Base-by-base conservation (phyloP, 164 flowering plant genomes). In the Warburgia ugandensis region DNA sequence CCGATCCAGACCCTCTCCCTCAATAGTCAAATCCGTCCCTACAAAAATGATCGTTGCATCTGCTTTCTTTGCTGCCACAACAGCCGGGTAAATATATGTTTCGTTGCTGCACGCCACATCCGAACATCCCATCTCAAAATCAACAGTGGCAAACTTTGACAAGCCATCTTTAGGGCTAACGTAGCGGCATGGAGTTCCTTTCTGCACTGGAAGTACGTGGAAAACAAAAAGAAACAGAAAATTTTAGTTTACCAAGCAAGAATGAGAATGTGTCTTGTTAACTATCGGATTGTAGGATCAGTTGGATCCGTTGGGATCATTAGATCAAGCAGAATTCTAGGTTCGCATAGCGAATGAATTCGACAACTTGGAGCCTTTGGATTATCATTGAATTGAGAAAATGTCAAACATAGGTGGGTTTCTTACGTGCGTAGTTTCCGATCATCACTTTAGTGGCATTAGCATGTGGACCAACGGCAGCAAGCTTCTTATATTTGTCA, bases 21-120 rank as follows among this genome's bases (percentile, higher is more conserved):
- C 96, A 17, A 80, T 57, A 0, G 78, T 65, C 25, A 75, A 79
- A 57, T 79, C 84, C 2, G 82, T 59, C 1, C 96, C 94, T 73
- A 76, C 73, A 12, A 80, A 73, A 7, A 87, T 17, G 0, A 82
- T 69, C 0, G 90, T 76, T 0, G 84, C 90, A 64, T 87, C 96
- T 0, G 86, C 79, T 6, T 65, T 64, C 5, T 70, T 53, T 1
- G 96, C 80, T 1, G 80, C 86, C 0, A 55, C 56, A 53, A 75
- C 76, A 0, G 96, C 92, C 0, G 61, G 65, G 5, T 64, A 73
- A 29, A 86, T 68, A 14, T 12, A 56, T 13, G 40, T 60, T 52
- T 61, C 67, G 1, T 41, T 47, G 2, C 4, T 31, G 67, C 94
- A 87, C 5, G 66, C 63, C 0, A 82, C 84, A 29, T 35, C 48